Percentiles rank a stretch among this genome's conserved stretches.
Evolutionary conservation across 352 stramenopile genomes (phyloP).

Genomic region (Peronospora destructor): DNA sequence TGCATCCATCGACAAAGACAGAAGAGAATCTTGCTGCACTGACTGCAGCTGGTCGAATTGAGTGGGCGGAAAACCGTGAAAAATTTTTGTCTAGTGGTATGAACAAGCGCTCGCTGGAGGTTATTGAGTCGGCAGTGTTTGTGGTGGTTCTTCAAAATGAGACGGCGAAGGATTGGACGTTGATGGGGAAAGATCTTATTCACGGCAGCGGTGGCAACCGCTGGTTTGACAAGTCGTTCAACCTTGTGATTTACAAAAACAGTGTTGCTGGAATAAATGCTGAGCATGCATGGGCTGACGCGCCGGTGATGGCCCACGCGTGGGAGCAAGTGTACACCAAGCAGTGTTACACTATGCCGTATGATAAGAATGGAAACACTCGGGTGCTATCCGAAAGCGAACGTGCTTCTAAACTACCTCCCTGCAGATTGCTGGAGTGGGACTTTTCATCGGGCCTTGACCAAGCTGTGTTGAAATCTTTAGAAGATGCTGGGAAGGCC

Average conservation of each 20-base stretch:
- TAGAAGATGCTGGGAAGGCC: constrained; percentile 45
- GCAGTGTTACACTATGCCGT: constrained; percentile 45
- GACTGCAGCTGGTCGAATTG: constrained; percentile 76
- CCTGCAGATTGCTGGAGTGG: constrained; percentile 52
- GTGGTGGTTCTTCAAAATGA: constrained; percentile 69
- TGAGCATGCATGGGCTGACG: constrained; percentile 92
- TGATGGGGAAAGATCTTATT: constrained; percentile 72
- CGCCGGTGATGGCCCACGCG: constrained; percentile 78
- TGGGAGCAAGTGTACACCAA: constrained; percentile 77
- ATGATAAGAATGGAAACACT: constrained; percentile 47
- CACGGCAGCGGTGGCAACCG: constrained; percentile 88
- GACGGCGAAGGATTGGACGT: constrained; percentile 48
- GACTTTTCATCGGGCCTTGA: constrained; percentile 52
- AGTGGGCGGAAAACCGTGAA: constrained; percentile 86
- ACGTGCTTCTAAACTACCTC: constrained; percentile 38
- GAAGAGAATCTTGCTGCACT: constrained; percentile 69
- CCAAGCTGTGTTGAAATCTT: constrained; percentile 43
- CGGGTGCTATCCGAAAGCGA: constrained; percentile 40
- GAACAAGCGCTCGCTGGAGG: constrained; percentile 80
- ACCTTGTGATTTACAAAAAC: constrained; percentile 93
- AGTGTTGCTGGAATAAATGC: constrained; percentile 90
- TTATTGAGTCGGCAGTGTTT: constrained; percentile 75
- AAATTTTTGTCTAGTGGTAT: constrained; percentile 82
- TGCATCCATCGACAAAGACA: constrained; percentile 24
- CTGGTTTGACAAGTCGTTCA: constrained; percentile 97